A percentile compares a stretch with the other conserved stretches of the same genome.
Evolutionary conservation across 148 eudicot genomes (phyloP).

Genomic region (Rhododendron griersonianum): DNA sequence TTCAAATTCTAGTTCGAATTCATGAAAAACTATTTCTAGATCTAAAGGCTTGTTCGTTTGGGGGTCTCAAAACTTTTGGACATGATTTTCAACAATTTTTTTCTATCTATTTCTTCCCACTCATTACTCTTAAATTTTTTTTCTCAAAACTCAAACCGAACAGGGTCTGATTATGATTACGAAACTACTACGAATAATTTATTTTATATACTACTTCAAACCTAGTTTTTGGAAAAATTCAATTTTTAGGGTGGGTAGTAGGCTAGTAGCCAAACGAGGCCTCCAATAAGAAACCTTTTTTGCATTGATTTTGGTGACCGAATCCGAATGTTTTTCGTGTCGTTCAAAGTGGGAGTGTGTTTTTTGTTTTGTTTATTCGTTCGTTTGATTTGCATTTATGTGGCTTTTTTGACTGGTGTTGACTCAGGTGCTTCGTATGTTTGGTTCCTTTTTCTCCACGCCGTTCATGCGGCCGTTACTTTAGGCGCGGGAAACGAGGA

Average conservation of each 20-base stretch:
- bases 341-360: background rate
- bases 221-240: background rate
- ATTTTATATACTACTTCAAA: background rate
- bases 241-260: background rate
- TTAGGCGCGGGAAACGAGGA: background rate
- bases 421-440: background rate
- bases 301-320: background rate
- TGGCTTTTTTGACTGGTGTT: conserved; percentile 4
- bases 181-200: too few relatives aligned
- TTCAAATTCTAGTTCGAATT: background rate
- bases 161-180: background rate
- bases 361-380: background rate
- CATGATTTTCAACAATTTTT: too few relatives aligned
- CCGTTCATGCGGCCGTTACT: conserved; percentile 3
- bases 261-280: background rate
- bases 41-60: background rate
- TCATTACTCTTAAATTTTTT: too few relatives aligned
- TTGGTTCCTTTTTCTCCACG: background rate
- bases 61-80: too few relatives aligned
- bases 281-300: too few relatives aligned
- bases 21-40: background rate
- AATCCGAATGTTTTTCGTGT: conserved; percentile 3
- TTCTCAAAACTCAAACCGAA: too few relatives aligned
- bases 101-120: too few relatives aligned
- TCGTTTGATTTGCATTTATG: background rate